Base-by-base conservation (phyloP, 208 protist species). In the Trypanosoma brucei region DNA sequence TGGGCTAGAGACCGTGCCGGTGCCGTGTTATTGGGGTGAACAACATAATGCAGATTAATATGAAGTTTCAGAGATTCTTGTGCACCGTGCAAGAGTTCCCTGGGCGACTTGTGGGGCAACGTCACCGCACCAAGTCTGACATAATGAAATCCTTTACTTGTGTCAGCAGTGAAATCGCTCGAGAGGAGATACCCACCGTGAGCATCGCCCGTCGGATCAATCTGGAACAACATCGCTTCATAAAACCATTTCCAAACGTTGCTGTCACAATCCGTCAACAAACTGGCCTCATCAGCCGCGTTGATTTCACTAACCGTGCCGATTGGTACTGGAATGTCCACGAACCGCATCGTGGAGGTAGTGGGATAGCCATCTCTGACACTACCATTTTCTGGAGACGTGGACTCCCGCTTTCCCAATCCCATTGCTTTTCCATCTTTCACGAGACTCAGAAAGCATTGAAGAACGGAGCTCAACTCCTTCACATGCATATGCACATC, bases 211-310 rank as follows among this genome's bases (percentile, higher is more conserved):
- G 76, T 76, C 0, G 83, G 79, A 54, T 91, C 86, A 4, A 59
- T 65, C 62, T 93, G 86, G 39, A 88, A 74, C 87, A 81, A 91
- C 30, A 93, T 34, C 44, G 84, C 87, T 56, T 91, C 87, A 64
- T 85, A 60, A 22, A 93, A 35, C 22, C 68, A 49, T 8, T 73
- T 67, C 87, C 87, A 93, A 3, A 75, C 52, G 49, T 78, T 68
- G 30, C 67, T 48, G 61, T 88, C 84, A 36, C 65, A 49, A 34
- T 37, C 61, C 53, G 5, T 45, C 22, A 56, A 38, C 3, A 46
- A 37, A 34, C 5, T 22, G n/a, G 14, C 35, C 14, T 34, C 34
- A 13, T 64, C 31, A 3, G 44, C 14, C 0, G 34, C 11, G 11
- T 53, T 31, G 13, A 59, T 3, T n/a, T 58, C 50, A 35, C 35